phyloP scores from a whole-genome alignment of 768 basidiomycete species.

The Tylopilus vinaceipallidus region DNA sequence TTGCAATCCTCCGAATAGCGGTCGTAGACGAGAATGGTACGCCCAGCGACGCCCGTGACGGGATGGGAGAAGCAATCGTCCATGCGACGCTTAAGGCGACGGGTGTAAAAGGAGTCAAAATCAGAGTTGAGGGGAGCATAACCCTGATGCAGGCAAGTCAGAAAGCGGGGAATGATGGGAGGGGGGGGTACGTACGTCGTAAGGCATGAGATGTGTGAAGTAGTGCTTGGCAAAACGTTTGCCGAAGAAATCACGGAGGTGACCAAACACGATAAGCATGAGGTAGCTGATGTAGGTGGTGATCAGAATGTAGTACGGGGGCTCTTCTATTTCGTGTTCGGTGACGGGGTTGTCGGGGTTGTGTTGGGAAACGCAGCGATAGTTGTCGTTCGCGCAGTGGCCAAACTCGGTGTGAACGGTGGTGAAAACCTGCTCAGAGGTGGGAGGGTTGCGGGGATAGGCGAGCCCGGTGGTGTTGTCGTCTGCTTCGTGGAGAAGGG shows the following conservation, averaged over 20 bases:
- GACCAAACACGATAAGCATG: conserved; percentile 87
- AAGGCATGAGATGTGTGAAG: conserved; percentile 82
- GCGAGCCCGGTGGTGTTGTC: conserved; percentile 55
- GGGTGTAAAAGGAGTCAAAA: conserved; percentile 99
- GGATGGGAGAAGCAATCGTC: conserved; percentile 95
- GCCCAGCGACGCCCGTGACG: conserved; percentile 92
- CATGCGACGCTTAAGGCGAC: conserved; percentile 89
- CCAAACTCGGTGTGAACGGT: conserved; percentile 92
- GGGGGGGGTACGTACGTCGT: conserved; percentile 59
- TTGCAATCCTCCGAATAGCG: conserved; percentile 83
- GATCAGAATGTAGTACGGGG: conserved; percentile 89
- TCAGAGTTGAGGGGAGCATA: conserved; percentile 97
- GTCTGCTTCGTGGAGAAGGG: conserved; percentile 55
- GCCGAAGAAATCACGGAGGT: conserved; percentile 92
- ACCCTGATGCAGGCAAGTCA: conserved; percentile 53
- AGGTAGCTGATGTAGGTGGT: conserved; percentile 94
- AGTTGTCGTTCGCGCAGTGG: conserved; percentile 77
- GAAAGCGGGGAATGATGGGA: conserved; percentile 1
- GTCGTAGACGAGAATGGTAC: conserved; percentile 85
- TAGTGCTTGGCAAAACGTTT: conserved; percentile 69
- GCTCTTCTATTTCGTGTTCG: conserved; percentile 70
- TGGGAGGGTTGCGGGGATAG: conserved; percentile 66
- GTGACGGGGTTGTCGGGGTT: conserved; percentile 43
- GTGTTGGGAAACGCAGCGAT: conserved; percentile 68
- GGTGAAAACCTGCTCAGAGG: conserved; percentile 73